Base-by-base conservation (phyloP, 257 asterid genomes). In the Solanum etuberosum region DNA sequence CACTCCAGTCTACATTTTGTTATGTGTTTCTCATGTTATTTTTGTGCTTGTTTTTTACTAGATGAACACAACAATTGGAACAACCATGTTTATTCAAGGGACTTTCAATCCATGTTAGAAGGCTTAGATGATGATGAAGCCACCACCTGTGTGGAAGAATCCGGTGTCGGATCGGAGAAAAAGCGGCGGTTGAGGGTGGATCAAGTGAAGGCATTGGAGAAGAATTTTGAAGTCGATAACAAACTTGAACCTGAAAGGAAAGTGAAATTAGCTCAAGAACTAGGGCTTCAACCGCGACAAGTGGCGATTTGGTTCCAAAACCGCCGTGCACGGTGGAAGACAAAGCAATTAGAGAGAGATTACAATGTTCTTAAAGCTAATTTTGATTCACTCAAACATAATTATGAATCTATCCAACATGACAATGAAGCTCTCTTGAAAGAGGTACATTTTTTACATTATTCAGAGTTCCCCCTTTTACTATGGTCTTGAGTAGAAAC, bases 291-390 rank as follows among this genome's bases (percentile, higher is more conserved):
- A 93, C 99, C 99, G 25, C 88, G 99, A 27, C 99, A 96, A 91
- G 99, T 96, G 37, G 98, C 98, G 32, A 95, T 96, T 65, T 96
- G 99, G 99, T 96, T 96, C 90, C 98, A 96, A 73, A 95, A 94
- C 91, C 98, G 99, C 88, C 96, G 98, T 1, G 99, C 98, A 0
- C 91, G 98, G 78, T 96, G 95, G 94, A 96, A 96, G 76, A 96
- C 98, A 3, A 96, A 95, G 93, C 95, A 94, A 76, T 85, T 95
- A 43, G 99, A 95, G 91, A 93, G 95, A 42, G 98, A 95, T 38
- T 94, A 94, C 32, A 92, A 95, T 37, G 76, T 94, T 8, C 98
- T 95, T 18, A 94, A 93, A 90, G 95, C 95, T 29, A 93, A 86
- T 77, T 92, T 88, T 88, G 99, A 96, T 73, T 89, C 92, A 3